Base-by-base conservation (phyloP, 257 asterid genomes). In the Scutellaria minor region DNA sequence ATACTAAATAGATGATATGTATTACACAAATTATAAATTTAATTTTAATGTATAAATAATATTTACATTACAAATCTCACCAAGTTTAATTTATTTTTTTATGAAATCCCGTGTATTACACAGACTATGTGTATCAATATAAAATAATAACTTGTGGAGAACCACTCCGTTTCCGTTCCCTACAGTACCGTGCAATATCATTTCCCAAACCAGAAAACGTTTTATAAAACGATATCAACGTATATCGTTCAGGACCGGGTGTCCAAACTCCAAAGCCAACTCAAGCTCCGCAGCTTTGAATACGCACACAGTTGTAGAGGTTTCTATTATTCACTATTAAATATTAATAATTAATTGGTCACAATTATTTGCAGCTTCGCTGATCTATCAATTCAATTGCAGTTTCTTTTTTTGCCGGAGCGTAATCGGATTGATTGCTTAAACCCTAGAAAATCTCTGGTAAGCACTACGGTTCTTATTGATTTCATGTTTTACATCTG, bases 381-480 rank as follows among this genome's bases (percentile, higher is more conserved):
- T 48, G 77, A 71, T 72, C 48, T 66, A 46, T 62, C 44, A 37
- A 70, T 42, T 60, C 69, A 8, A 66, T 24, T 53, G 20, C 67
- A 18, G 10, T 66, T 63, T 39, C 5, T 31, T 31, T 37, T 35
- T 37, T 12, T 62, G 73, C 73, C 20, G 79, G 76, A 61, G 73
- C 72, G 60, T 63, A 53, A 51, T 71, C 22, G 61, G 64, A 31
- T 50, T 42, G 47, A 47, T 61, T 35, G 56, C 59, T 64, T 66
- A 65, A 76, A 75, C 81, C 80, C 84, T 77, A 68, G 74, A 72
- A 31, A 54, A 59, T 66, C 55, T 55, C 71, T 39, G 84, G 81
- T 76, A 47, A 69, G 20, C 27, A 40, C 53, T 44, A 20, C 54
- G 5, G 11, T 6, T 20, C 50, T 46, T 18, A 18, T 27, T 68